phyloP scores from a whole-genome alignment of 2,329 filamentous ascomycete species.

The Aspergillus tanneri region DNA sequence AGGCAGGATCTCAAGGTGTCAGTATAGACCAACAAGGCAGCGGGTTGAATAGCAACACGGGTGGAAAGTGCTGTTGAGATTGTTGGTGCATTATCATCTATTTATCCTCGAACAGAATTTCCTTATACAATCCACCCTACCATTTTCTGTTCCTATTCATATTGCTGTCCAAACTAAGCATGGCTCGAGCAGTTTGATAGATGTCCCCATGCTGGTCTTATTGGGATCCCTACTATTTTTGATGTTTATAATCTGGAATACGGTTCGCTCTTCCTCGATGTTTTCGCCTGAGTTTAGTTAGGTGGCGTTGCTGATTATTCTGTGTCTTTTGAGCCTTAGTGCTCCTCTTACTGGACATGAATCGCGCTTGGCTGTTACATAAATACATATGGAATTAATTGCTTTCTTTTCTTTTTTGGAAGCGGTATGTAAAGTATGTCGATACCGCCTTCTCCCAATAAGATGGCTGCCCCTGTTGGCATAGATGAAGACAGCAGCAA shows the following conservation, averaged over 20 bases:
- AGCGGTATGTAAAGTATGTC: no score
- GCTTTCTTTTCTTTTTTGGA: neutral
- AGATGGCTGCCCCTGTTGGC: no score
- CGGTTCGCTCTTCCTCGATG: slow-evolving; percentile 14
- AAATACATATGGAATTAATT: slow-evolving; percentile 1
- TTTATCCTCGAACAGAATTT: slow-evolving; percentile 10
- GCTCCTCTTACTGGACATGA: slow-evolving; percentile 5
- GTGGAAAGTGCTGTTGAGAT: slow-evolving; percentile 73
- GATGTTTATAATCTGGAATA: neutral
- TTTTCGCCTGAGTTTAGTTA: slow-evolving; percentile 13
- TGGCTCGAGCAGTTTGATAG: neutral
- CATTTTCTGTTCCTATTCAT: neutral
- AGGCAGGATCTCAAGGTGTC: slow-evolving; percentile 59
- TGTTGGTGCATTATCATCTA: slow-evolving; percentile 18
- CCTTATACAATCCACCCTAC: slow-evolving; percentile 3
- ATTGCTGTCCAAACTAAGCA: neutral
- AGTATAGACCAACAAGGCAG: slow-evolving; percentile 66
- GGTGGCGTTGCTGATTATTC: slow-evolving; percentile 17
- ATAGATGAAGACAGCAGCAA: no score
- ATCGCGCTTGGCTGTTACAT: neutral
- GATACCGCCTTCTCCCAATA: no score
- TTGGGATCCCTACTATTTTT: slow-evolving; percentile 9
- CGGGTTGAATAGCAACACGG: slow-evolving; percentile 49
- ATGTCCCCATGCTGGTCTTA: neutral
- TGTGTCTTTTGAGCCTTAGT: slow-evolving; percentile 9